Evolutionary conservation across 2,329 filamentous ascomycete species (phyloP), one percentile per base, ranked within the genome.

Genomic region (Penicillium frequentans): DNA sequence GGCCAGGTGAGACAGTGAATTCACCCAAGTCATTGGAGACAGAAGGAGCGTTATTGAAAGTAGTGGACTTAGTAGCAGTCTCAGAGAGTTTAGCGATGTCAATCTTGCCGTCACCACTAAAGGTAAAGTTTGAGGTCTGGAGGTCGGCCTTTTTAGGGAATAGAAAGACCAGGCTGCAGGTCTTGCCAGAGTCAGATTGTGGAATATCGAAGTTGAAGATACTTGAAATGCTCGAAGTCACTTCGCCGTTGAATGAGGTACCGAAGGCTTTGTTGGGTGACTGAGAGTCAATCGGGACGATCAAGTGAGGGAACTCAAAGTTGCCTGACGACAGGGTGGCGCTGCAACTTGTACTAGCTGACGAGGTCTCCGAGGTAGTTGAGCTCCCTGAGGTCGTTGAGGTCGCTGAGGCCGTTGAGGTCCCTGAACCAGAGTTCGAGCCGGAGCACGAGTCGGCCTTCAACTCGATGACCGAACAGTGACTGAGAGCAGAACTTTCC

Each of bases 161-260:
- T 42, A 88, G 77, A 81, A 90, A 90, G 56, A 86, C 76, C 9
- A 90, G 75, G 54, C 79, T 82, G 76, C 87, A 90, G 66, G 83
- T 83, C 74, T 84, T 84, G 62, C 83, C 84, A 7, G 76, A 65
- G 63, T 84, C 79, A 6, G 74, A 71, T 4, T 72, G 60, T 1
- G 83, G 83, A 42, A 90, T 83, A 66, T 88, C 85, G 73, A 90
- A 90, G 77, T 88, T 88, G 81, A 87, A 90, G 66, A 89, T 82
- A 13, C 82, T 82, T 8, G 82, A 83, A 45, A 83, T 71, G 21
- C 71, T 76, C 21, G 77, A 72, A 8, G 81, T 82, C 37, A 88
- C 76, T 10, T 80, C 79, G 52, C 85, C 86, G 59, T 82, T 81
- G 73, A 77, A 82, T 0, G 78, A 79, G 2, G 81, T 84, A 8